These are phyloP conservation scores for Colletotrichum siamense DNA, from an alignment of 2,329 filamentous ascomycete species.

Conservation along the genomic window DNA sequence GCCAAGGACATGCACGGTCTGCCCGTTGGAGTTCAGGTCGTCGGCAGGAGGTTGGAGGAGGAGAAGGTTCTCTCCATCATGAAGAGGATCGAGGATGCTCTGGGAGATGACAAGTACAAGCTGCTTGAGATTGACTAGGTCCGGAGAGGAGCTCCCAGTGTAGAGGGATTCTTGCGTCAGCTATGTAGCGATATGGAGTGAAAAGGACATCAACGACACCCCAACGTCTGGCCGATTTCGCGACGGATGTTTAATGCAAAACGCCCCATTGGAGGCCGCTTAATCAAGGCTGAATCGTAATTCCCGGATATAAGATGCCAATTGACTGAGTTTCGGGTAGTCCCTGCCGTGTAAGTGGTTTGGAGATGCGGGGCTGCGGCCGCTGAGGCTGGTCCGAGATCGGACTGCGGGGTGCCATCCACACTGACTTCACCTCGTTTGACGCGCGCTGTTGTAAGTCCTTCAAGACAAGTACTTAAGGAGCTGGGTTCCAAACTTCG, in stretches of 20 bases:
- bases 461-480: neutral
- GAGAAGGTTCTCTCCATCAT: slow-evolving; percentile 87
- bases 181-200: neutral
- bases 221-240: neutral
- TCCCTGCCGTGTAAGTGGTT: neutral
- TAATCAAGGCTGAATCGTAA: neutral
- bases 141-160: neutral
- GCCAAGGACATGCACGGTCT: slow-evolving; percentile 83
- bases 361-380: neutral
- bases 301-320: neutral
- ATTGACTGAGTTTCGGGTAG: neutral
- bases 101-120: slow-evolving; percentile 63
- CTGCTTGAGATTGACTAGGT: slow-evolving; percentile 52
- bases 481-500: neutral
- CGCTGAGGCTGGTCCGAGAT: slow-evolving; percentile 20
- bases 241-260: neutral
- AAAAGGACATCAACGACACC: neutral
- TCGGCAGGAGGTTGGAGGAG: slow-evolving; percentile 81
- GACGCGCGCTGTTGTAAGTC: slow-evolving; percentile 13
- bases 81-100: slow-evolving; percentile 76
- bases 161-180: neutral
- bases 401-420: neutral
- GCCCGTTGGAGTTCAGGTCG: slow-evolving; percentile 84
- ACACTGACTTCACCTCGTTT: neutral
- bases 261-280: neutral